These are phyloP conservation scores for Amphibolis antarctica DNA, from an alignment of 106 monocot species.

Conservation along the genomic window DNA sequence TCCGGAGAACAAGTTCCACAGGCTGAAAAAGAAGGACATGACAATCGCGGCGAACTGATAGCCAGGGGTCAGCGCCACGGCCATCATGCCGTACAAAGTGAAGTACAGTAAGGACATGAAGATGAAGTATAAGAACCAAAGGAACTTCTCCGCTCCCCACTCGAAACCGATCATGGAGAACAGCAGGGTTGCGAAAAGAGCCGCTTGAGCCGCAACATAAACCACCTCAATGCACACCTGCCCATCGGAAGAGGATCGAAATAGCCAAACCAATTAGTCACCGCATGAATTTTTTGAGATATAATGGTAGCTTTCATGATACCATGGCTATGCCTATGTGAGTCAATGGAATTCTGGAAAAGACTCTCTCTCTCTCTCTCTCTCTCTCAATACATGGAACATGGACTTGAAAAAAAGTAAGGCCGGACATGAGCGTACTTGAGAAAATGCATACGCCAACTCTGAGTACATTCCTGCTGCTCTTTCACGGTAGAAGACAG, in stretches of 20 bases:
- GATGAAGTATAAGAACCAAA: slow-evolving; percentile 71
- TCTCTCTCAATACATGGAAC: neutral
- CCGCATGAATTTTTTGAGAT: too few species aligned
- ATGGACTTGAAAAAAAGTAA: neutral
- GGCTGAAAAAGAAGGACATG: slow-evolving; percentile 39
- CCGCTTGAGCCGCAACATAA: slow-evolving; percentile 42
- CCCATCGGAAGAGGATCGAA: neutral
- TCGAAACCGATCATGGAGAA: slow-evolving; percentile 71
- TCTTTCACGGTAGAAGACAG: slow-evolving; percentile 86
- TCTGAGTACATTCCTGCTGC: slow-evolving; percentile 94
- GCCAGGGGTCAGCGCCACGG: slow-evolving; percentile 35
- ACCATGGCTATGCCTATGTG: too few species aligned
- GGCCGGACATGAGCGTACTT: slow-evolving; percentile 27
- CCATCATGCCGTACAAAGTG: slow-evolving; percentile 71
- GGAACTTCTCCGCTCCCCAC: slow-evolving; percentile 56
- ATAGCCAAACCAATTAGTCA: neutral
- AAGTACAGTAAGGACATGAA: slow-evolving; percentile 52
- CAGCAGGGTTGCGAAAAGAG: slow-evolving; percentile 41
- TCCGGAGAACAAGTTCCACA: slow-evolving; percentile 66
- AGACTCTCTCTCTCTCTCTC: too few species aligned
- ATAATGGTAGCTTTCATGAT: too few species aligned
- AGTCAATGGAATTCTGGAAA: too few species aligned
- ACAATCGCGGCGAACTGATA: slow-evolving; percentile 48
- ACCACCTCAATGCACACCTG: slow-evolving; percentile 59
- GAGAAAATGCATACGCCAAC: slow-evolving; percentile 80